Evolutionary conservation across 1,139 yeast species (phyloP).

Genomic region (Lodderomyces theae): DNA sequence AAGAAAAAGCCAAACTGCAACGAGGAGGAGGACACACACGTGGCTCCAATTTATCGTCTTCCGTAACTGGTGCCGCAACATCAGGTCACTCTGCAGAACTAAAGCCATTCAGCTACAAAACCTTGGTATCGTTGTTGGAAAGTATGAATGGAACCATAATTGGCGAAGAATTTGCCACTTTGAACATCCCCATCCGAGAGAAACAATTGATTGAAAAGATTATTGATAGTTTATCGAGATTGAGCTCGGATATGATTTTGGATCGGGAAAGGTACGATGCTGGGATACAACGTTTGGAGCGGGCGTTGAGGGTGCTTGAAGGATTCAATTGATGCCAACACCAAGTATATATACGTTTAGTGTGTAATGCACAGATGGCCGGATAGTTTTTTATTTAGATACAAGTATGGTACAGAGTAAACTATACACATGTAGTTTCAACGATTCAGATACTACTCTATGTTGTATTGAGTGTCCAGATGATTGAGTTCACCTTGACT

Average conservation of each 20-base stretch:
- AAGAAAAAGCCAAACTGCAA: not conserved
- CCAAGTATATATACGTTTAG: not conserved
- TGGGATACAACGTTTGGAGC: conserved; percentile 75
- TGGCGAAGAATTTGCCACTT: conserved; percentile 68
- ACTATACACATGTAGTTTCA: no score
- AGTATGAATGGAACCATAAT: conserved; percentile 64
- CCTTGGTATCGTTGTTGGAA: conserved; percentile 55
- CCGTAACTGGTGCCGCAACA: no score
- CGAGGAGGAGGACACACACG: not conserved
- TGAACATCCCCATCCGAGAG: conserved; percentile 75
- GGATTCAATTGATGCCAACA: conserved; percentile 54
- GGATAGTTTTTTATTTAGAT: not conserved
- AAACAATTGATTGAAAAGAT: conserved; percentile 78
- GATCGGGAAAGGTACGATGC: conserved; percentile 78
- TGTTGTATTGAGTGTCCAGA: no score
- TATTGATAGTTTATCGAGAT: conserved; percentile 76
- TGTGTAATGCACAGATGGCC: no score
- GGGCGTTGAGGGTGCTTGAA: conserved; percentile 80
- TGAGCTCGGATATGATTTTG: conserved; percentile 85
- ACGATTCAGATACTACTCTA: no score
- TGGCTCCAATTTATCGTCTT: no score
- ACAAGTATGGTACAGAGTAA: not conserved
- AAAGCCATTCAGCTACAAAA: conserved; percentile 56
- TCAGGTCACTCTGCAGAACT: no score
- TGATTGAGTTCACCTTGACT: not conserved